Evolutionary conservation across 805 yeast genomes (phyloP).

Genomic region (Naumovozyma dairenensis): DNA sequence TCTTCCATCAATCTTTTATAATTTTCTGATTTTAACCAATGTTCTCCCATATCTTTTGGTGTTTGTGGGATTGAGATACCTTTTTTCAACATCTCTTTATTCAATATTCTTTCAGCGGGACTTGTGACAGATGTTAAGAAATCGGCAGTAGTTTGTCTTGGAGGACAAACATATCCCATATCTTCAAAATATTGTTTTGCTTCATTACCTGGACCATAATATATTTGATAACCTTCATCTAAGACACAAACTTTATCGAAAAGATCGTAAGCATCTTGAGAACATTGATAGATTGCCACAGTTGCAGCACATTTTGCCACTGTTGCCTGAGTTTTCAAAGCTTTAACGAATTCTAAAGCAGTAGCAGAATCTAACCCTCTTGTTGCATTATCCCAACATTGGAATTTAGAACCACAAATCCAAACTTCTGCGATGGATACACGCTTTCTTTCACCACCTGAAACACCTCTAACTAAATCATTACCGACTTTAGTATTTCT

Average conservation of each 20-base stretch:
- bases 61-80: slow-evolving; percentile 51
- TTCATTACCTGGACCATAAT: slow-evolving; percentile 46
- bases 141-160: slow-evolving; percentile 62
- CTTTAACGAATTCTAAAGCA: slow-evolving; percentile 63
- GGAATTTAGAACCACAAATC: slow-evolving; percentile 51
- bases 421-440: slow-evolving; percentile 75
- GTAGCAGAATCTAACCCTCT: slow-evolving; percentile 82
- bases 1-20: slow-evolving; percentile 33
- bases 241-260: slow-evolving; percentile 56
- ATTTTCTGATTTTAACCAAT: slow-evolving; percentile 47
- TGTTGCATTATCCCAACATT: slow-evolving; percentile 76
- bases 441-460: slow-evolving; percentile 83
- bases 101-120: slow-evolving; percentile 45
- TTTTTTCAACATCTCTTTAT: slow-evolving; percentile 27
- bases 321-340: slow-evolving; percentile 53
- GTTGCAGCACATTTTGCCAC: slow-evolving; percentile 45
- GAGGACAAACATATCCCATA: slow-evolving; percentile 58
- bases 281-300: slow-evolving; percentile 63
- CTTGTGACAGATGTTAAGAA: slow-evolving; percentile 62
- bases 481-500: slow-evolving; percentile 51
- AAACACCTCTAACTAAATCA: slow-evolving; percentile 58
- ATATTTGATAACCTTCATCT: slow-evolving; percentile 53
- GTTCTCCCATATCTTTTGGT: slow-evolving; percentile 49
- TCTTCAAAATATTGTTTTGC: slow-evolving; percentile 50
- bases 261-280: slow-evolving; percentile 52